Percentiles rank a stretch among this genome's conserved stretches.
Evolutionary conservation across 2,329 filamentous ascomycete genomes (phyloP).

Genomic region (Diaporthe vaccinii): DNA sequence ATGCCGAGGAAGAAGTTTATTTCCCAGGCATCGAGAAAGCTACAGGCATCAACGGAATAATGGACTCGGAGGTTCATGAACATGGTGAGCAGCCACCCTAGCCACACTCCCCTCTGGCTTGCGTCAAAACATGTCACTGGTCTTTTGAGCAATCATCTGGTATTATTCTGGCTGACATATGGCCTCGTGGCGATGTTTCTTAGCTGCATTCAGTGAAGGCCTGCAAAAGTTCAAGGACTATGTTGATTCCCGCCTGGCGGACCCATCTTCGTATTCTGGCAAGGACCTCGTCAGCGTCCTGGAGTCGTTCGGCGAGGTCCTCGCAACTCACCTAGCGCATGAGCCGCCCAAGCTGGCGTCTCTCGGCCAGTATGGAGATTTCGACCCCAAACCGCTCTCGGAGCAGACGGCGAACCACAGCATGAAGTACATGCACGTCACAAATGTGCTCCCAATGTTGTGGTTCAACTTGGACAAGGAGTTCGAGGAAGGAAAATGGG

Average conservation of each 20-base stretch:
- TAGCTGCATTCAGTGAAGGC: constrained; percentile 5
- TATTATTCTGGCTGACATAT: background rate
- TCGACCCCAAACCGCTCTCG: constrained; percentile 6
- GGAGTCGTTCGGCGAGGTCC: background rate
- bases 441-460: constrained; percentile 5
- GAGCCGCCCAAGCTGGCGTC: constrained; percentile 33
- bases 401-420: constrained; percentile 18
- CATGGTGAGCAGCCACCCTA: background rate
- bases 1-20: constrained; percentile 69
- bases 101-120: too few species aligned
- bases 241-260: background rate
- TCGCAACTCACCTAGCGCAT: constrained; percentile 15
- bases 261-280: constrained; percentile 10
- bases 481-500: constrained; percentile 7
- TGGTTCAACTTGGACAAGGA: constrained; percentile 31
- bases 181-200: too few species aligned
- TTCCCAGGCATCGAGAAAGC: constrained; percentile 66
- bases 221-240: constrained; percentile 13
- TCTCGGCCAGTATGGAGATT: constrained; percentile 9
- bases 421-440: constrained; percentile 27
- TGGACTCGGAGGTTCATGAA: constrained; percentile 6
- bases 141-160: background rate
- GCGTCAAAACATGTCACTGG: background rate
- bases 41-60: background rate
- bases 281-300: background rate